Evolutionary conservation across 208 protist species (phyloP), one percentile per base, ranked within the genome.

Genomic region (Phytomonas sp.): DNA sequence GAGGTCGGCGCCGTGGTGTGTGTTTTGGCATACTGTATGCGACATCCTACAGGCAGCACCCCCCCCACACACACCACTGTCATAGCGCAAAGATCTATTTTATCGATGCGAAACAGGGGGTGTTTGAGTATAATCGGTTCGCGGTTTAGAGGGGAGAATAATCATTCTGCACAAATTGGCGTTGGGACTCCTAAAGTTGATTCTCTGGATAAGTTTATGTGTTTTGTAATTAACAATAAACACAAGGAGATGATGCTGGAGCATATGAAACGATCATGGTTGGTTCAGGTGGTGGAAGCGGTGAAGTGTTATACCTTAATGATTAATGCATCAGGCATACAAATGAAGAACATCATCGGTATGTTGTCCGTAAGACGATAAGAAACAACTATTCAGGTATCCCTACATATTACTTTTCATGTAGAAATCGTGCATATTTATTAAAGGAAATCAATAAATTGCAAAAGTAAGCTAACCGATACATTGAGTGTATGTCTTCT

Each of bases 201-300:
- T 19, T 23, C 12, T 19, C 10, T 49, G 40, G 40, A 16, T 49
- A 16, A 49, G 40, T 49, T 12, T 49, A 49, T 49, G 40, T 12
- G 40, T 49, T 12, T 49, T 10, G 40, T 49, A 12, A 49, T 49
- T 19, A 16, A 16, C 40, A 49, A 49, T 23, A 12, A 49, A 10
- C 40, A 49, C 19, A 10, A 60, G 26, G 71, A 73, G 62, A 31
- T 52, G 29, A 71, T 72, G 0, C 63, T 72, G 59, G 8, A 62
- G 59, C 67, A 80, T 16, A 66, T 80, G 30, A 67, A 73, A 67
- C 75, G 40, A 4, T 60, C 75, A 37, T 80, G 75, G 70, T 60
- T 80, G 19, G 71, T 80, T 67, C 75, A 80, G 34, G 75, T 80
- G 0, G 71, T 80, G 26, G 71, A 80, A 30, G 40, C 40, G 12